Evolutionary conservation across 2,329 filamentous ascomycete genomes (phyloP).

Genomic region (Aspergillus fumigatiaffinis): DNA sequence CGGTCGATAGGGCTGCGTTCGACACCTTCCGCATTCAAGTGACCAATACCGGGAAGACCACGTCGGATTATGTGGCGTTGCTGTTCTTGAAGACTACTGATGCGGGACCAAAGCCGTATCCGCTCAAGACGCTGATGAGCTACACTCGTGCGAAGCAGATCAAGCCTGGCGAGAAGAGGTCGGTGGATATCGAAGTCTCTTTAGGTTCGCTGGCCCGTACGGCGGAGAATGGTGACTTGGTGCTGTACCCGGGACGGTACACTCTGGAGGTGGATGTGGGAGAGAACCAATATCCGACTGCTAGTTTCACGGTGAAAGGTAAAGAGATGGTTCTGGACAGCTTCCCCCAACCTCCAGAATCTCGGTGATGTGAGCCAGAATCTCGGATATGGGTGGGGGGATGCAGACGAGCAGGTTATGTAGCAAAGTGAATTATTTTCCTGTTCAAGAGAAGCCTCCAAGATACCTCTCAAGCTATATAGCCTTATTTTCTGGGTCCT

Average conservation of each 20-base stretch:
- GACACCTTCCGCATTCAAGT: slow-evolving; percentile 24
- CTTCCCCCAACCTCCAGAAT: neutral
- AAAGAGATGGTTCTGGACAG: neutral
- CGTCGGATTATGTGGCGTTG: slow-evolving; percentile 34
- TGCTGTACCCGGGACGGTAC: slow-evolving; percentile 34
- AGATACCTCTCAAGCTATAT: too few relatives aligned
- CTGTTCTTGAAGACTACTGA: slow-evolving; percentile 27
- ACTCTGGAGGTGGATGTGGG: slow-evolving; percentile 3
- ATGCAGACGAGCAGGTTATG: too few relatives aligned
- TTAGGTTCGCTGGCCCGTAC: slow-evolving; percentile 28
- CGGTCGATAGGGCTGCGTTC: slow-evolving; percentile 13
- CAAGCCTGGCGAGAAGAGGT: slow-evolving; percentile 14
- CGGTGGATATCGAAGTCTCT: slow-evolving; percentile 24
- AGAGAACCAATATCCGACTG: neutral
- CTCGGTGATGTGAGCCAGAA: neutral
- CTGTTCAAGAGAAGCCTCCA: too few relatives aligned
- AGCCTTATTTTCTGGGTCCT: too few relatives aligned
- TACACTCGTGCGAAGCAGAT: slow-evolving; percentile 22
- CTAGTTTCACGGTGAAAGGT: neutral
- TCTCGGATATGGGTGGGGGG: neutral
- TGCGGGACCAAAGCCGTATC: slow-evolving; percentile 31
- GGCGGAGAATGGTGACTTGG: slow-evolving; percentile 27
- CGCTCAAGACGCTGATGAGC: slow-evolving; percentile 31
- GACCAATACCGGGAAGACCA: slow-evolving; percentile 25
- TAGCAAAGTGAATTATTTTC: too few relatives aligned